A percentile compares a stretch with the other conserved stretches of the same genome.
phyloP scores from a whole-genome alignment of 345 rosid species.

The Lagerstroemia speciosa region DNA sequence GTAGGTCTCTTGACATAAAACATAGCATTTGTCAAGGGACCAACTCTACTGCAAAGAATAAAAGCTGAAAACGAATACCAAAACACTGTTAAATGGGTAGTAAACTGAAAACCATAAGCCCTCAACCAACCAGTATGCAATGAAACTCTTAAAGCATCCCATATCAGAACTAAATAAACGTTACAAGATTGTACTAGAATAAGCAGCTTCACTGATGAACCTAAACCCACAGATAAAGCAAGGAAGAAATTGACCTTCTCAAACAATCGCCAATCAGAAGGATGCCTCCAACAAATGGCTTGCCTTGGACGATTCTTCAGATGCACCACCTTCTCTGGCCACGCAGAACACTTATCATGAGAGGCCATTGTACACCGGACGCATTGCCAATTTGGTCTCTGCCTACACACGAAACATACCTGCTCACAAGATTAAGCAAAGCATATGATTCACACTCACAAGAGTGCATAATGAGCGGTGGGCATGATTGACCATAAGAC shows the following conservation, averaged over 20 bases:
- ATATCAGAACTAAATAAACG: not conserved
- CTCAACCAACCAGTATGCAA: not conserved
- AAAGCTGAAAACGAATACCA: not conserved
- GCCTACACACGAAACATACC: conserved; percentile 74
- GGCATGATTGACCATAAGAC: not conserved
- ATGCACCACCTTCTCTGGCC: conserved; percentile 58
- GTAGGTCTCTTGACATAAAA: not conserved
- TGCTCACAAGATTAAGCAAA: conserved; percentile 19
- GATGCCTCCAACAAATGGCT: conserved; percentile 94
- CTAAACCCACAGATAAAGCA: conserved; percentile 22
- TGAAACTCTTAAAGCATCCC: not conserved
- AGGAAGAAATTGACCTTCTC: conserved; percentile 67
- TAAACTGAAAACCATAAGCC: not conserved
- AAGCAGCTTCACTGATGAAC: not conserved
- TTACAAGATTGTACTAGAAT: not conserved
- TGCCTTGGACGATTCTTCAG: conserved; percentile 45
- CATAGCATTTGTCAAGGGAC: not conserved
- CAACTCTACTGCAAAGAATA: not conserved
- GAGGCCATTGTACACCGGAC: conserved; percentile 57
- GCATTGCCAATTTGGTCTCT: conserved; percentile 62
- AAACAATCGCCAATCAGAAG: conserved; percentile 55
- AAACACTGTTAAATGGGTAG: not conserved
- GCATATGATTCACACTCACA: not conserved
- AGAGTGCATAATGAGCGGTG: not conserved
- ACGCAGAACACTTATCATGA: conserved; percentile 73